Evolutionary conservation across 1,139 yeast genomes (phyloP).

Genomic region (Debaryomyces singareniensis): DNA sequence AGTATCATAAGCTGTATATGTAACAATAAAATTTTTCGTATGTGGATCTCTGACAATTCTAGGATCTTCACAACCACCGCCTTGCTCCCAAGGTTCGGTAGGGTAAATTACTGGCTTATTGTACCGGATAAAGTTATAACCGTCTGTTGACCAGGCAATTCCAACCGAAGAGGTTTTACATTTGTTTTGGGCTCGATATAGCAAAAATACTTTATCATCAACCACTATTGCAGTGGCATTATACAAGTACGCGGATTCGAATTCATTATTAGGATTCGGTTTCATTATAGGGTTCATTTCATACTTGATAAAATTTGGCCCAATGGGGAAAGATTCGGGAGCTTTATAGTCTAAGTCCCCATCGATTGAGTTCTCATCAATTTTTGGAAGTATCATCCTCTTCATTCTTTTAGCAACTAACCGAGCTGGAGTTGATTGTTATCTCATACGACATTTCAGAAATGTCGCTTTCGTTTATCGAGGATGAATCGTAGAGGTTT

Average conservation of each 20-base stretch:
- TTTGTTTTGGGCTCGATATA: constrained; percentile 37
- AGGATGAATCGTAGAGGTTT: too few species aligned
- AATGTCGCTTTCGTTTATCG: too few species aligned
- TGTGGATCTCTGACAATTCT: constrained; percentile 35
- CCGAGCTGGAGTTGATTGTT: too few species aligned
- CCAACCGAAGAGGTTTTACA: constrained; percentile 32
- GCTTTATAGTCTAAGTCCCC: constrained; percentile 30
- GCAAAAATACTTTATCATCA: constrained; percentile 30
- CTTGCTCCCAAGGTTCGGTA: constrained; percentile 35
- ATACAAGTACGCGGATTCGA: constrained; percentile 36
- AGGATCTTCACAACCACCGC: constrained; percentile 44
- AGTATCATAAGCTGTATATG: constrained; percentile 39
- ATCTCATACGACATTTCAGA: too few species aligned
- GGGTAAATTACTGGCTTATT: constrained; percentile 29
- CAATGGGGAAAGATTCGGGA: constrained; percentile 36
- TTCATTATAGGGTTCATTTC: constrained; percentile 30
- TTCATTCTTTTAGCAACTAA: too few species aligned
- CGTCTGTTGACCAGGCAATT: constrained; percentile 38
- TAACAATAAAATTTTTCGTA: constrained; percentile 29
- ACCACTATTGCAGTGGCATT: constrained; percentile 42
- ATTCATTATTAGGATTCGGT: constrained; percentile 35
- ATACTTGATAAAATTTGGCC: constrained; percentile 32
- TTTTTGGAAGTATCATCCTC: constrained; percentile 25
- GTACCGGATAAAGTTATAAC: constrained; percentile 26
- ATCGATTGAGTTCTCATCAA: constrained; percentile 19